Percentiles rank a stretch among this genome's conserved stretches.
These are phyloP conservation scores for Hypoxylon cercidicola DNA, from an alignment of 495 filamentous ascomycete species.

Conservation along the genomic window DNA sequence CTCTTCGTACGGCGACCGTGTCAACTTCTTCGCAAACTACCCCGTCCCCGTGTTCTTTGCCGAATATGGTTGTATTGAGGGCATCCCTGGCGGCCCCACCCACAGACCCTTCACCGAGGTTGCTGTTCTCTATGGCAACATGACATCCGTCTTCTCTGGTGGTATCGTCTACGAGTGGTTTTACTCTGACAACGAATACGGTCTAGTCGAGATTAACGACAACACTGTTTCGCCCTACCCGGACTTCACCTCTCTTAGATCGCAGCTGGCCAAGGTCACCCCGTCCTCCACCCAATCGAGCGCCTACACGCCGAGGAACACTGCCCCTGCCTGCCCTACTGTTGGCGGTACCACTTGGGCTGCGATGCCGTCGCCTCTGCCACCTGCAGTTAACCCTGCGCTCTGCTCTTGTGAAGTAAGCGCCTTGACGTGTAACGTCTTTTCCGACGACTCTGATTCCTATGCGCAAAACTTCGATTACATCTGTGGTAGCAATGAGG, in stretches of 20 bases:
- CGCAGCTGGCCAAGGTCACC: conserved; percentile 70
- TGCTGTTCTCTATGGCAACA: conserved; percentile 74
- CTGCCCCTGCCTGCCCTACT: conserved; percentile 75
- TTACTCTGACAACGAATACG: conserved; percentile 88
- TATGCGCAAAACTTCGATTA: conserved; percentile 73
- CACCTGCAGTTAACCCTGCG: conserved; percentile 73
- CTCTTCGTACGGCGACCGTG: conserved; percentile 82
- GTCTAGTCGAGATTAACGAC: conserved; percentile 75
- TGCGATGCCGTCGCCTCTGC: conserved; percentile 75
- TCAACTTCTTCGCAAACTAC: conserved; percentile 86
- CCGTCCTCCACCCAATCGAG: conserved; percentile 71
- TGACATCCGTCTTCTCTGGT: conserved; percentile 86
- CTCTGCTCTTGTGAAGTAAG: conserved; percentile 85
- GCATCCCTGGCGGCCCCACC: conserved; percentile 56
- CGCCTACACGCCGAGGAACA: conserved; percentile 84
- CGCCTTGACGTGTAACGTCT: conserved; percentile 72
- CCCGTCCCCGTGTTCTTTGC: conserved; percentile 95
- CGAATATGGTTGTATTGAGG: conserved; percentile 91
- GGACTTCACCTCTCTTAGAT: conserved; percentile 80
- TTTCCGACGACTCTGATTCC: conserved; percentile 54
- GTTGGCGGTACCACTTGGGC: conserved; percentile 72
- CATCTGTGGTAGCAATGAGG: conserved; percentile 70
- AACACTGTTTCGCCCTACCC: conserved; percentile 67
- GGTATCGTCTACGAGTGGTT: conserved; percentile 99
- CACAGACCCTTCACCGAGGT: conserved; percentile 88